Evolutionary conservation across 1,139 yeast genomes (phyloP).

Genomic region (Trichomonascaceae sp.): DNA sequence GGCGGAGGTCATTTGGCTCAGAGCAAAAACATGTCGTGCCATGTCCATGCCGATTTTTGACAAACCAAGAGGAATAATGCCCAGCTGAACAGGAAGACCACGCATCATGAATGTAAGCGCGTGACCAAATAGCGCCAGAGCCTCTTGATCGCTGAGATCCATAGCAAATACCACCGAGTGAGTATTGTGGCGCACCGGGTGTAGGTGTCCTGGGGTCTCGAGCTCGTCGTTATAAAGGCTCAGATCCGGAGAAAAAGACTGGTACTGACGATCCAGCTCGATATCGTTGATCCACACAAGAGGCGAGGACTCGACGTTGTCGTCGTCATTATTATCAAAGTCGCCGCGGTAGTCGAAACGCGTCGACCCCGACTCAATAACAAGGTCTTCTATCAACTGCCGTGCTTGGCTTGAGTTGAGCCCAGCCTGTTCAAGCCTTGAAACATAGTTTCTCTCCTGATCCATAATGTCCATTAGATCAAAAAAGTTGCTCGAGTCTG

Average conservation of each 20-base stretch:
- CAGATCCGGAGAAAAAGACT: constrained; percentile 33
- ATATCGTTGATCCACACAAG: constrained; percentile 70
- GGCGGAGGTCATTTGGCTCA: constrained; percentile 15
- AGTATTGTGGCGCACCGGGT: constrained; percentile 58
- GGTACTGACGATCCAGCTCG: constrained; percentile 47
- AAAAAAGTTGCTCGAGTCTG: constrained; percentile 15
- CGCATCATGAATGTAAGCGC: constrained; percentile 35
- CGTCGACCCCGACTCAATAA: constrained; percentile 3
- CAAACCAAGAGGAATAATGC: constrained; percentile 50
- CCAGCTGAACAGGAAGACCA: constrained; percentile 68
- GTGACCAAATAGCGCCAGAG: constrained; percentile 33
- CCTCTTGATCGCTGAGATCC: constrained; percentile 42
- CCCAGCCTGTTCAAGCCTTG: constrained; percentile 10
- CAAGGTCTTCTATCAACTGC: constrained; percentile 10
- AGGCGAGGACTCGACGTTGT: constrained; percentile 17
- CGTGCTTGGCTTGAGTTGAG: constrained; percentile 7
- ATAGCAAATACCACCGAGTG: constrained; percentile 63
- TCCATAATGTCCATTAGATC: constrained; percentile 21
- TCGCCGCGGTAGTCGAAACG: constrained; percentile 32
- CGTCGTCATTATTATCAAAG: not conserved
- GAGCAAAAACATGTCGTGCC: constrained; percentile 28
- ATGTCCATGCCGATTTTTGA: constrained; percentile 15
- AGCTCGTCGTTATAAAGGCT: constrained; percentile 29
- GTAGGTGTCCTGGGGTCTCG: constrained; percentile 41
- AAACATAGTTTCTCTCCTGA: constrained; percentile 19